Conservation (phyloP, 805 yeast genomes). For the Teunomyces stri region DNA sequence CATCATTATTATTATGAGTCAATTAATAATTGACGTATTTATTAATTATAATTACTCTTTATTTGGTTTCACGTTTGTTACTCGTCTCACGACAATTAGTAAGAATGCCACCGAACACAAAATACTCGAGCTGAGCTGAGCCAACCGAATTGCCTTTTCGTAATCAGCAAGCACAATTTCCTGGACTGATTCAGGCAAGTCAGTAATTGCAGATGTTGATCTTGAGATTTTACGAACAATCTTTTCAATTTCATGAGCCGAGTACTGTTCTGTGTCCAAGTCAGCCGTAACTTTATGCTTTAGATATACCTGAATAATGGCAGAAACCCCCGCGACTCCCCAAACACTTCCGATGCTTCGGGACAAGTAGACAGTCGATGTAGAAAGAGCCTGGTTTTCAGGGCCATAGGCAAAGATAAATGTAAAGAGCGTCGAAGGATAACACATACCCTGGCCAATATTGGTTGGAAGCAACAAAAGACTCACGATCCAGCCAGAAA, state of each 20-base stretch:
- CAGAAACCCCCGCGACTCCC: conserved; percentile 30
- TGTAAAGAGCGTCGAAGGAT: conserved; percentile 34
- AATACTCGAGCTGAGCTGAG: conserved; percentile 20
- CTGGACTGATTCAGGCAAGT: conserved; percentile 14
- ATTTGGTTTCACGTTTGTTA: background rate
- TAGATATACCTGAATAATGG: conserved; percentile 17
- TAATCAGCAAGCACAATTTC: conserved; percentile 22
- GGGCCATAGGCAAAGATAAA: conserved; percentile 32
- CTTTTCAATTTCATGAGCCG: conserved; percentile 13
- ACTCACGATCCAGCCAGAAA: conserved; percentile 24
- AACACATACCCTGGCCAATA: conserved; percentile 39
- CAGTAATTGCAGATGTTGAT: conserved; percentile 19
- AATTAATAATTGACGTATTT: background rate
- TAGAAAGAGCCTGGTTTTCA: conserved; percentile 36
- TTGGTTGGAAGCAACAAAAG: conserved; percentile 31
- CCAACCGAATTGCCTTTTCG: conserved; percentile 21
- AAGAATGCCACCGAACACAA: conserved; percentile 3
- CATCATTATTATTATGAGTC: background rate
- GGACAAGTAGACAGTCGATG: conserved; percentile 37
- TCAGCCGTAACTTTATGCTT: conserved; percentile 11
- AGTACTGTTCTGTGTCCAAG: conserved; percentile 11
- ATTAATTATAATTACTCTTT: background rate
- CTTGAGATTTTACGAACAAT: conserved; percentile 18
- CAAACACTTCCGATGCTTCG: conserved; percentile 41
- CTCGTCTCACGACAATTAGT: background rate